Evolutionary conservation across 805 yeast species (phyloP).

Genomic region (Nakazawaea populi): DNA sequence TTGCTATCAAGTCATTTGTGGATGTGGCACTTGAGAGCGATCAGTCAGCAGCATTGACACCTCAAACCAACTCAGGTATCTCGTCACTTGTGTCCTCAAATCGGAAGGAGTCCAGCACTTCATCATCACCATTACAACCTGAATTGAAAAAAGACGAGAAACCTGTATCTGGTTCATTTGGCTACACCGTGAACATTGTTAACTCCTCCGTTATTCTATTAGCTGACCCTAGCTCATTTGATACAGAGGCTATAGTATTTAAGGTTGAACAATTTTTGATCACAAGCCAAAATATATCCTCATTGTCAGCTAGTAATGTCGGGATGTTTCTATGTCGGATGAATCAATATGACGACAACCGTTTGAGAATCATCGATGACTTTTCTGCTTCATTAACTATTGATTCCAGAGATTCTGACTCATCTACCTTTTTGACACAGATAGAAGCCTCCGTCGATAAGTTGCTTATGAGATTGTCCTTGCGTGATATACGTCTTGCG

Average conservation of each 20-base stretch:
- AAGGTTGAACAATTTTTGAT: constrained; percentile 74
- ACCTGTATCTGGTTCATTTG: constrained; percentile 22
- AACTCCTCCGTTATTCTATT: constrained; percentile 74
- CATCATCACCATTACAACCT: background rate
- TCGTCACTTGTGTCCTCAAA: background rate
- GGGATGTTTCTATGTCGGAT: constrained; percentile 84
- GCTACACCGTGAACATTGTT: constrained; percentile 61
- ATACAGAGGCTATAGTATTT: constrained; percentile 87
- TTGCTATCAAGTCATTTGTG: constrained; percentile 66
- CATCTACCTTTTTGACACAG: constrained; percentile 51
- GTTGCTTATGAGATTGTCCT: constrained; percentile 69
- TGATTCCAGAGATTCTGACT: constrained; percentile 64
- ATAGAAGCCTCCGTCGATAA: constrained; percentile 76
- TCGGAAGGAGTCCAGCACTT: background rate
- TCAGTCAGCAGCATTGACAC: constrained; percentile 1
- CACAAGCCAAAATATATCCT: constrained; percentile 59
- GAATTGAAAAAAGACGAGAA: constrained; percentile 9
- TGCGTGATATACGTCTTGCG: constrained; percentile 83
- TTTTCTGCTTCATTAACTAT: constrained; percentile 73
- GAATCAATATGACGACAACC: constrained; percentile 55
- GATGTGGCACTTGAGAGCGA: constrained; percentile 38
- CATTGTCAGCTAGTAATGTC: constrained; percentile 67
- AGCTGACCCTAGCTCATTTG: constrained; percentile 65
- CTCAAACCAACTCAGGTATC: background rate
- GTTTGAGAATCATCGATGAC: constrained; percentile 79